phyloP scores from a whole-genome alignment of 176 grass and related monocot species.

The Eremochloa ophiuroides region DNA sequence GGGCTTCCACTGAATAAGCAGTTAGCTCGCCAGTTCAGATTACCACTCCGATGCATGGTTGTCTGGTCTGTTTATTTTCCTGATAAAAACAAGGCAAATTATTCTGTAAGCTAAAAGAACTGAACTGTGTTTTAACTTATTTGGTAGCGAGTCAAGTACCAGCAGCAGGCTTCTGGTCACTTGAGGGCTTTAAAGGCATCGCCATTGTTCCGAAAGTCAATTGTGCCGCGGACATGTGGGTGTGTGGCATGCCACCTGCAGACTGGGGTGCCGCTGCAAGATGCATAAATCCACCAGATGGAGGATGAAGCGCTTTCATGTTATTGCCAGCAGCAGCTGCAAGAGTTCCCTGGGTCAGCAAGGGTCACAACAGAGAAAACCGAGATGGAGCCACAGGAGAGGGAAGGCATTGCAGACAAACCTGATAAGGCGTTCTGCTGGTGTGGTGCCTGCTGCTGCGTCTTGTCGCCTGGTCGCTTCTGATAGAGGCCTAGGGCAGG shows the following conservation, averaged over 20 bases:
- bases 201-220: conserved; percentile 54
- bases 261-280: conserved; percentile 40
- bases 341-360: conserved; percentile 37
- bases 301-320: conserved; percentile 53
- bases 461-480: conserved; percentile 48
- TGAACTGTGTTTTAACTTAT: background rate
- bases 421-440: conserved; percentile 35
- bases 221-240: conserved; percentile 43
- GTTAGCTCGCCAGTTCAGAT: background rate
- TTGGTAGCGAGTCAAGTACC: conserved; percentile 36
- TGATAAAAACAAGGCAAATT: background rate
- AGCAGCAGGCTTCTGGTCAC: conserved; percentile 79
- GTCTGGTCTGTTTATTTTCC: conserved; percentile 27
- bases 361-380: background rate
- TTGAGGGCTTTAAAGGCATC: conserved; percentile 45
- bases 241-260: conserved; percentile 31
- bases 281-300: conserved; percentile 45
- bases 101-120: conserved; percentile 16
- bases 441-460: conserved; percentile 41
- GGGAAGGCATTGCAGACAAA: conserved; percentile 17
- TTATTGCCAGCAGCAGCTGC: conserved; percentile 43
- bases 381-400: conserved; percentile 7
- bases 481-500: conserved; percentile 41
- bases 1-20: conserved; percentile 4
- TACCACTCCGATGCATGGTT: background rate